Percentiles rank a stretch among this genome's conserved stretches.
These are phyloP conservation scores for Hibiscus mutabilis DNA, from an alignment of 345 rosid species.

Conservation along the genomic window DNA sequence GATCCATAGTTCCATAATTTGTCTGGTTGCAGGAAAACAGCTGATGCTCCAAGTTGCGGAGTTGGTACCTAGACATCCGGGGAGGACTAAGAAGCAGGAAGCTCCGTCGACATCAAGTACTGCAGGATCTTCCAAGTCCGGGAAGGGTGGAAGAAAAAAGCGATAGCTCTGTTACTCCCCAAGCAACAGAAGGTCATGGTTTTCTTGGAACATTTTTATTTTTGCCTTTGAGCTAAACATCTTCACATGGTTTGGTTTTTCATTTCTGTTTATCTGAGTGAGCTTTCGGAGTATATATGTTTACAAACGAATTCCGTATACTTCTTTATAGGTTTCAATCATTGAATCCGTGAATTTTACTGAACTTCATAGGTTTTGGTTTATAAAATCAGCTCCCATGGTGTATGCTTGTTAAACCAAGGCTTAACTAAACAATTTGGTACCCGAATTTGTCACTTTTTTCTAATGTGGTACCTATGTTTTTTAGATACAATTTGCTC, in stretches of 20 bases:
- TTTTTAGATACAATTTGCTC: too few species aligned
- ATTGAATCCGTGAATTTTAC: neutral
- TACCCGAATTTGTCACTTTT: neutral
- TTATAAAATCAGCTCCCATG: neutral
- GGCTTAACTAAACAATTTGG: neutral
- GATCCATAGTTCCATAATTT: neutral
- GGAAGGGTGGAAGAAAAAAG: slow-evolving; percentile 84
- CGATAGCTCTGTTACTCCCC: slow-evolving; percentile 29
- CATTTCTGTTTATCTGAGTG: neutral
- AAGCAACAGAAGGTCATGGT: neutral
- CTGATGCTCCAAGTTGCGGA: slow-evolving; percentile 84
- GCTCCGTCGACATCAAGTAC: slow-evolving; percentile 40
- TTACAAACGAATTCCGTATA: neutral
- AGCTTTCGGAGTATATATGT: neutral
- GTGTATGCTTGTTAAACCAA: neutral
- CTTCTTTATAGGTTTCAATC: neutral
- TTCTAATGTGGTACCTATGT: neutral
- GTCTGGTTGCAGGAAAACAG: slow-evolving; percentile 58
- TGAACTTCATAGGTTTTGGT: neutral
- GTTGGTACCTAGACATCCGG: slow-evolving; percentile 82
- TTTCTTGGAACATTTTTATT: neutral
- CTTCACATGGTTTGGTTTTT: neutral
- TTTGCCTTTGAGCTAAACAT: neutral
- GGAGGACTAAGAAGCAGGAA: slow-evolving; percentile 80
- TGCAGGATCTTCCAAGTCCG: slow-evolving; percentile 54